These are phyloP conservation scores for Calonectria multiphialidica DNA, from an alignment of 2,329 filamentous ascomycete species.

Conservation along the genomic window DNA sequence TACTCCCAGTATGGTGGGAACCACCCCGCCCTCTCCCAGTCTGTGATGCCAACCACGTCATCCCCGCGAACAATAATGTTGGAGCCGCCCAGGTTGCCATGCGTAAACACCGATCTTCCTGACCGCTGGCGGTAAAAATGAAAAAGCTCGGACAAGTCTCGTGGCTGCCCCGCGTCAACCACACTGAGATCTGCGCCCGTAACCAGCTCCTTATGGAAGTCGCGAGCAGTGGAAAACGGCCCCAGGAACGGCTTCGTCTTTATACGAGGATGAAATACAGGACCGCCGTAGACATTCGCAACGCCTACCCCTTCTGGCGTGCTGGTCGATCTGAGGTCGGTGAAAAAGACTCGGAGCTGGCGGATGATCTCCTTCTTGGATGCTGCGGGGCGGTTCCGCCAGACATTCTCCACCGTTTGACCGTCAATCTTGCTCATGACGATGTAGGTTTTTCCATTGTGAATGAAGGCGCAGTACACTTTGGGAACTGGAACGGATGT, in stretches of 20 bases:
- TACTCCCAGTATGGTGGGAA: constrained; percentile 28
- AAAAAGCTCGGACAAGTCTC: not conserved
- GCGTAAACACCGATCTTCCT: constrained; percentile 27
- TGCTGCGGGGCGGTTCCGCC: constrained; percentile 23
- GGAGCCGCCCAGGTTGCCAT: constrained; percentile 20
- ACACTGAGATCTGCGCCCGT: constrained; percentile 31
- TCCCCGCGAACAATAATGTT: constrained; percentile 25
- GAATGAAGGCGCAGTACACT: constrained; percentile 24
- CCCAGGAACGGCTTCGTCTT: not conserved
- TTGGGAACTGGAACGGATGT: constrained; percentile 25
- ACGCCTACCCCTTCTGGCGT: constrained; percentile 4
- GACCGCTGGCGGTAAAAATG: constrained; percentile 9
- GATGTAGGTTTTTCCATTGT: constrained; percentile 26
- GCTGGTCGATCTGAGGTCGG: constrained; percentile 35
- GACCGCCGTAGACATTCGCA: not conserved
- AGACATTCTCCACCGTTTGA: constrained; percentile 28
- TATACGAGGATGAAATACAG: not conserved
- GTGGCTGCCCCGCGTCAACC: constrained; percentile 6
- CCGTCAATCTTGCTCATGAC: constrained; percentile 37
- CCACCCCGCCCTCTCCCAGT: constrained; percentile 27
- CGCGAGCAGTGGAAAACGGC: not conserved
- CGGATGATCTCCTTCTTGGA: constrained; percentile 30
- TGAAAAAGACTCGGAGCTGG: constrained; percentile 35
- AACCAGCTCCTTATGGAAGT: not conserved
- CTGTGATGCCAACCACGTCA: constrained; percentile 18